Base-by-base conservation (phyloP, 2,329 filamentous ascomycete species). In the Penicillium sumatraense region DNA sequence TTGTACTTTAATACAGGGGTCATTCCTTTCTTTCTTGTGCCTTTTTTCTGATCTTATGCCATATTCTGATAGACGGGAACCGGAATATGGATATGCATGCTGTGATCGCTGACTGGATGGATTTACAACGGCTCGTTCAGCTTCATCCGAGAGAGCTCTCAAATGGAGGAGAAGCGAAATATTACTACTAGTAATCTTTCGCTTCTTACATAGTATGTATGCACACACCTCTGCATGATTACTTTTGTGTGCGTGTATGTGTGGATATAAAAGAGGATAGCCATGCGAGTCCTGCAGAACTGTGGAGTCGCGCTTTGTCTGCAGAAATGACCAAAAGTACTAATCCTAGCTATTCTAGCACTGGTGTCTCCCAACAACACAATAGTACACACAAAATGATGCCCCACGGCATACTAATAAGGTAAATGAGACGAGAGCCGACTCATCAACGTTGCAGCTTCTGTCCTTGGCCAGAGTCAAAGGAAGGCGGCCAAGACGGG, bases 231-330 rank as follows among this genome's bases (percentile, higher is more conserved):
- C 46, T 49, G 33, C 33, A 27, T 29, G 33, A 41, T 49, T 49
- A n/a, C 20, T 35, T 16, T 45, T 20, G 11, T 29, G 6, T 46
- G 31, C 23, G 33, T 29, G 24, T 20, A 8, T 18, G 7, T 26
- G 33, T 40, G 47, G 47, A 31, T 49, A 38, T n/a, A 16, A 20
- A 9, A 33, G 29, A 42, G 48, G 27, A 49, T 40, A 20, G 46
- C 49, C 54, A 55, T 60, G 57, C 54, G 44, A 61, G 36, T 38
- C 11, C 24, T 59, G 57, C 57, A 60, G 59, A 45, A 65, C 23
- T 59, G 61, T 62, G 57, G 62, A 63, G 55, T 64, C 45, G 51
- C n/a, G 23, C 14, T 51, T 27, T 41, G 24, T 40, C 42, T 52
- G 29, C 44, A 36, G 42, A 27, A 29, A 41, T 7, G 36, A 31